Percentiles rank a stretch among this genome's conserved stretches.
phyloP scores from a whole-genome alignment of 805 yeast genomes.

The Saccharomycopsis fibuligera region DNA sequence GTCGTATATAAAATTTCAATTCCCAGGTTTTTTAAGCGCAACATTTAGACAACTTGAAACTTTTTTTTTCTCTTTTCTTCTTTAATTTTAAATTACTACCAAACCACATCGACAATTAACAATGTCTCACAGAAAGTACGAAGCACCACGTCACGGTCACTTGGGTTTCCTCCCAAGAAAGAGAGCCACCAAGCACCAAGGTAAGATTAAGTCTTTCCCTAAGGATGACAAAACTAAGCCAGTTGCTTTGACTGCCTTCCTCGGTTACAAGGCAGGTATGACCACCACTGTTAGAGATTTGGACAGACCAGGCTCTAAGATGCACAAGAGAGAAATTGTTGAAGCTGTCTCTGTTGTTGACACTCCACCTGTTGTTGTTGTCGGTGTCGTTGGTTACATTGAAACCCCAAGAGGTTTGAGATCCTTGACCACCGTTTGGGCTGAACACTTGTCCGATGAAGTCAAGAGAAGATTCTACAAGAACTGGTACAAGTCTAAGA shows the following conservation, averaged over 20 bases:
- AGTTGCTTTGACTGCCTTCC: constrained; percentile 98
- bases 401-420: constrained; percentile 99
- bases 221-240: constrained; percentile 97
- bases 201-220: constrained; percentile 99
- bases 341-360: constrained; percentile 99
- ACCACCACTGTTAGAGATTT: constrained; percentile 99
- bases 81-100: not conserved
- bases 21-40: too few relatives aligned
- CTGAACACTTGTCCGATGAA: constrained; percentile 99
- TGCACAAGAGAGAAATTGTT: constrained; percentile 99
- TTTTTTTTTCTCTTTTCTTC: not conserved
- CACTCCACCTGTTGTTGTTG: constrained; percentile 98
- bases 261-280: constrained; percentile 99
- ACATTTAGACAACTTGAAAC: too few relatives aligned
- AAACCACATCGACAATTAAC: constrained; percentile 1
- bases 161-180: constrained; percentile 99
- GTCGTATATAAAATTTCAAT: too few relatives aligned
- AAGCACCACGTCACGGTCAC: constrained; percentile 99
- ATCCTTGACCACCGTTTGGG: constrained; percentile 99
- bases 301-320: constrained; percentile 99
- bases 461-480: constrained; percentile 99
- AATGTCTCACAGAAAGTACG: constrained; percentile 99
- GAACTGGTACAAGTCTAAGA: constrained; percentile 99
- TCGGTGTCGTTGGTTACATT: constrained; percentile 99
- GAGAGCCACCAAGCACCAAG: constrained; percentile 98